Conservation (phyloP, 352 stramenopile species). For the Pythium aphanidermatum region DNA sequence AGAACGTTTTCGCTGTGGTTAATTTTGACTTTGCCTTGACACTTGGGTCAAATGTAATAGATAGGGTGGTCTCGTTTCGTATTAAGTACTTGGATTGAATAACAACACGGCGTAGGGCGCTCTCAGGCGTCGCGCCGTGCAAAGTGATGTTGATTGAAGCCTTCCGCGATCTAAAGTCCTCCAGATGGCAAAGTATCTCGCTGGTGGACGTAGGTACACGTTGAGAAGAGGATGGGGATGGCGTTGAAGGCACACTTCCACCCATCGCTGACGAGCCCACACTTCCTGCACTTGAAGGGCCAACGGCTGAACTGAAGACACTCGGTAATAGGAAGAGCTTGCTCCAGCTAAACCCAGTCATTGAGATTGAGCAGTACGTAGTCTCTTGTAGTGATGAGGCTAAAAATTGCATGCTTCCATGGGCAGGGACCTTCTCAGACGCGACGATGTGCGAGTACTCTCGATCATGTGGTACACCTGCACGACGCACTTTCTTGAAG, state of each 20-base stretch:
- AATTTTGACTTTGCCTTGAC: slow-evolving; percentile 45
- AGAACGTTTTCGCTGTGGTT: slow-evolving; percentile 58
- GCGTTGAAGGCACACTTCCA: slow-evolving; percentile 2
- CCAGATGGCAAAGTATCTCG: slow-evolving; percentile 40
- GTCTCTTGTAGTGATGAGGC: slow-evolving; percentile 66
- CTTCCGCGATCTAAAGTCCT: slow-evolving; percentile 51
- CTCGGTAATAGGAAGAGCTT: slow-evolving; percentile 56
- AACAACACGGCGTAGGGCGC: slow-evolving; percentile 43
- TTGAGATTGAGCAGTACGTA: slow-evolving; percentile 71
- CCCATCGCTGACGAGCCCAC: slow-evolving; percentile 11
- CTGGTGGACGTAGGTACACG: neutral
- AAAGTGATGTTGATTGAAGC: slow-evolving; percentile 63
- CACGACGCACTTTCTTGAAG: slow-evolving; percentile 69
- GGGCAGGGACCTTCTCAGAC: slow-evolving; percentile 48
- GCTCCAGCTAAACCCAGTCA: slow-evolving; percentile 77
- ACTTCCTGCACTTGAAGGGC: neutral
- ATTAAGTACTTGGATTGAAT: slow-evolving; percentile 64
- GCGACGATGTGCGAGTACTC: slow-evolving; percentile 74
- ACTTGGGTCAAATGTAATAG: slow-evolving; percentile 47
- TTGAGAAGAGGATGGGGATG: slow-evolving; percentile 9
- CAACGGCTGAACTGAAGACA: slow-evolving; percentile 6
- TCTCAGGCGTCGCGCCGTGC: slow-evolving; percentile 37
- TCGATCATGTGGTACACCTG: slow-evolving; percentile 41
- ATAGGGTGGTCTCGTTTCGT: slow-evolving; percentile 47
- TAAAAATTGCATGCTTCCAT: slow-evolving; percentile 46